Percentiles rank a stretch among this genome's conserved stretches.
Conservation (phyloP, 345 rosid genomes). For the Zanthoxylum bungeanum region DNA sequence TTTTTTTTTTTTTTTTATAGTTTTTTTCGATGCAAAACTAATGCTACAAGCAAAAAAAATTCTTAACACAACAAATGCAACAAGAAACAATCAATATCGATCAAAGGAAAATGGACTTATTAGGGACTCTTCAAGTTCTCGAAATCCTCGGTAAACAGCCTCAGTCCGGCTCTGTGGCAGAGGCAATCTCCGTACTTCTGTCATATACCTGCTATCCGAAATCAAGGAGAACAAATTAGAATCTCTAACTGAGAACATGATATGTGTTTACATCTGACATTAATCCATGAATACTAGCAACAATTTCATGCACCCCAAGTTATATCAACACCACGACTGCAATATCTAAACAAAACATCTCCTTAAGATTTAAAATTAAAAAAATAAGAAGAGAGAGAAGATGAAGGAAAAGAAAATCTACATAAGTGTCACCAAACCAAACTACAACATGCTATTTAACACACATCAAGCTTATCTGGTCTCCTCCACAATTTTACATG, state of each 20-base stretch:
- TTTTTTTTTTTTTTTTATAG: too few species aligned
- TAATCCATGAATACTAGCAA: background rate
- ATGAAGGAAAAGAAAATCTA: background rate
- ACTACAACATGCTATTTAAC: background rate
- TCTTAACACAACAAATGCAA: conserved; percentile 10
- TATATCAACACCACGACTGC: background rate
- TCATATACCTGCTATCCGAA: conserved; percentile 67
- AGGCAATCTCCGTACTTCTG: conserved; percentile 81
- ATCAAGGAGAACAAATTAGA: background rate
- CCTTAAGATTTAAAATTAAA: background rate
- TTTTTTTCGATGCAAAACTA: background rate
- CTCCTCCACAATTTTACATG: background rate
- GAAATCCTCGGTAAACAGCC: conserved; percentile 71
- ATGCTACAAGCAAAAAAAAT: conserved; percentile 1
- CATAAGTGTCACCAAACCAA: background rate
- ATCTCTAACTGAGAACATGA: background rate
- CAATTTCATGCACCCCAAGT: background rate
- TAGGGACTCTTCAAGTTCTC: conserved; percentile 89
- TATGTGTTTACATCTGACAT: background rate
- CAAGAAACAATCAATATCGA: conserved; percentile 34
- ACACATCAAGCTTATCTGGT: background rate
- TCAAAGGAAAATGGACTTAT: conserved; percentile 54
- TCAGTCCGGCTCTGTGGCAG: conserved; percentile 77
- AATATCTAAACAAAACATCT: background rate
- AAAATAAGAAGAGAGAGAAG: background rate